Conservation (phyloP, 1,284 basidiomycete species). For the Schizophyllum amplum region DNA sequence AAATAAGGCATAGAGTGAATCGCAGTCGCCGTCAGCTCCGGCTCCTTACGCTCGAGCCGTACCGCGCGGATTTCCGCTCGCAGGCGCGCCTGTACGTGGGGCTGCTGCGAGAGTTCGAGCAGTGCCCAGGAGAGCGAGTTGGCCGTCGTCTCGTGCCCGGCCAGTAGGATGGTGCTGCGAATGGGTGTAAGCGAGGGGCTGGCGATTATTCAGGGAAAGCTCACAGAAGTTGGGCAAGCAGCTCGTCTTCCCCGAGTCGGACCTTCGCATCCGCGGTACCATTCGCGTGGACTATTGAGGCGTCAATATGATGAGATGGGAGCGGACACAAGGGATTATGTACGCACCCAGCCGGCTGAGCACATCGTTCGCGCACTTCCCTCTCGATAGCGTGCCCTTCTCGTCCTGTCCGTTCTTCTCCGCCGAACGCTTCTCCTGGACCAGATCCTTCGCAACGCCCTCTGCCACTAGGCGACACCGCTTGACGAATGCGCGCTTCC, state of each 20-base stretch:
- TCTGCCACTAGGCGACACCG: slow-evolving; percentile 21
- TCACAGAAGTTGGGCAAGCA: slow-evolving; percentile 23
- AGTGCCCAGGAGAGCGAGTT: slow-evolving; percentile 29
- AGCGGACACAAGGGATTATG: neutral
- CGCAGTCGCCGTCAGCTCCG: neutral
- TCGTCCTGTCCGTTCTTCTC: slow-evolving; percentile 32
- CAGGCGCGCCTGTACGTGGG: slow-evolving; percentile 36
- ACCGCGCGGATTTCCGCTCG: slow-evolving; percentile 36
- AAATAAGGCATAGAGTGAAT: slow-evolving; percentile 4
- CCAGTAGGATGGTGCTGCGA: slow-evolving; percentile 26
- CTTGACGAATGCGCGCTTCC: slow-evolving; percentile 28
- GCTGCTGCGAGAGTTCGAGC: slow-evolving; percentile 37
- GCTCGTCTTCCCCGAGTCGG: slow-evolving; percentile 32
- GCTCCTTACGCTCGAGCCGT: slow-evolving; percentile 15
- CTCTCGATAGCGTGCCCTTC: neutral
- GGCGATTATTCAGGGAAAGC: neutral
- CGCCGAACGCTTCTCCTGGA: slow-evolving; percentile 32
- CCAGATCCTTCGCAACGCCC: slow-evolving; percentile 28
- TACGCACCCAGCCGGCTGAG: slow-evolving; percentile 31
- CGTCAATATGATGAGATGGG: neutral
- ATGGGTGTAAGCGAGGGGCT: neutral
- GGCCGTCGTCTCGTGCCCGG: slow-evolving; percentile 34
- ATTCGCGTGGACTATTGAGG: slow-evolving; percentile 32
- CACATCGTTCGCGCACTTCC: slow-evolving; percentile 20
- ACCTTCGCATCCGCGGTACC: slow-evolving; percentile 28